A percentile compares a stretch with the other conserved stretches of the same genome.
phyloP scores from a whole-genome alignment of 352 stramenopile species.

The Phytophthora tentaculata region DNA sequence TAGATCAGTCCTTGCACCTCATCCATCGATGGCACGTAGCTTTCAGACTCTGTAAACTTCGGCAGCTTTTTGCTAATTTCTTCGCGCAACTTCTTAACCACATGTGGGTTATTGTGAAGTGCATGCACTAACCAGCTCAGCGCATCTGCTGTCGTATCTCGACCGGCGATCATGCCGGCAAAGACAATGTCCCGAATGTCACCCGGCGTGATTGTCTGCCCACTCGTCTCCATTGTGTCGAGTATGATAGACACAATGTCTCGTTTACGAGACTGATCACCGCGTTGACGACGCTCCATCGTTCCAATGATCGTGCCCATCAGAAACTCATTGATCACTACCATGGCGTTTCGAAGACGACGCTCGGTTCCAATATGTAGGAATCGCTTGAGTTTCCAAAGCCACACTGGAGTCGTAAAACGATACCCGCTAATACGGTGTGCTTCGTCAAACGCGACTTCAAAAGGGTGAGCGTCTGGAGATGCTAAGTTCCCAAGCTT shows the following conservation, averaged over 20 bases:
- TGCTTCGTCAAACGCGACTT: conserved; percentile 34
- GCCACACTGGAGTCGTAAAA: conserved; percentile 16
- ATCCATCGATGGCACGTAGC: conserved; percentile 31
- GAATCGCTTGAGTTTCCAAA: conserved; percentile 36
- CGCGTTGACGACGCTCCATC: conserved; percentile 14
- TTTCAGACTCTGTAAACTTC: conserved; percentile 12
- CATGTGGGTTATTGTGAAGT: conserved; percentile 44
- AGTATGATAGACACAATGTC: conserved; percentile 33
- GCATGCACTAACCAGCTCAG: conserved; percentile 59
- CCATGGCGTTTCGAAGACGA: conserved; percentile 9
- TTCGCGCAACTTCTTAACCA: conserved; percentile 31
- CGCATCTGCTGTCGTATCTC: conserved; percentile 58
- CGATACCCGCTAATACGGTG: conserved; percentile 21
- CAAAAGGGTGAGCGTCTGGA: conserved; percentile 32
- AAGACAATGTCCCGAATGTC: conserved; percentile 65
- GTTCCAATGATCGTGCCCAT: conserved; percentile 33
- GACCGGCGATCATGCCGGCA: conserved; percentile 59
- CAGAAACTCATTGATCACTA: conserved; percentile 29
- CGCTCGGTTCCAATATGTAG: conserved; percentile 19
- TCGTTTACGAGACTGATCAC: conserved; percentile 34
- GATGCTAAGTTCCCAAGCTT: conserved; percentile 33
- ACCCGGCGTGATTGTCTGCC: conserved; percentile 18
- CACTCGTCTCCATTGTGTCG: conserved; percentile 28
- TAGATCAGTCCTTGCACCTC: conserved; percentile 23
- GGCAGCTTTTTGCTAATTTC: conserved; percentile 35